Percentiles rank a stretch among this genome's conserved stretches.
Evolutionary conservation across 306 rosid species (phyloP).

Genomic region (Hippophae gyantsensis): DNA sequence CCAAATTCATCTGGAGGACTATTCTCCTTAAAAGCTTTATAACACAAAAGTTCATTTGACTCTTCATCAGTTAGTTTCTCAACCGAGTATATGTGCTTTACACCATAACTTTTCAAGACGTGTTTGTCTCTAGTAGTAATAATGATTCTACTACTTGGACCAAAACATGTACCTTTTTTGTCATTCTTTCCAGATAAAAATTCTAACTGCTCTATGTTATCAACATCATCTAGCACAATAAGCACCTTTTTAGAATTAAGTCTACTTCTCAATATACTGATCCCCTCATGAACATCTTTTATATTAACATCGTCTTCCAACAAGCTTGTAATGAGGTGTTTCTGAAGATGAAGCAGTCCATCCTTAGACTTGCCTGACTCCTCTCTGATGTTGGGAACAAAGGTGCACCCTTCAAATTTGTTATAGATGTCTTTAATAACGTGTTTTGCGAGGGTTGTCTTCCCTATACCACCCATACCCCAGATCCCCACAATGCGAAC

Average conservation of each 20-base stretch:
- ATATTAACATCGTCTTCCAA: not conserved
- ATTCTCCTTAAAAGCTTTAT: too few species aligned
- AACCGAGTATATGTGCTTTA: too few species aligned
- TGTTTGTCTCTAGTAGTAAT: too few species aligned
- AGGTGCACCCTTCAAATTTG: slow-evolving; percentile 4
- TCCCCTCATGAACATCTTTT: not conserved
- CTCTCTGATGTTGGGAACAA: slow-evolving; percentile 10
- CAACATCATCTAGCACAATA: slow-evolving; percentile 17
- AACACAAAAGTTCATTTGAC: too few species aligned
- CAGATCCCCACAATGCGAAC: slow-evolving; percentile 9
- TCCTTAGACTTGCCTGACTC: not conserved
- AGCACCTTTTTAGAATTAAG: slow-evolving; percentile 3
- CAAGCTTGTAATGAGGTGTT: not conserved
- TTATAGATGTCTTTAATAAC: not conserved
- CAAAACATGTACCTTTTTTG: not conserved
- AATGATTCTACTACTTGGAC: slow-evolving; percentile 7
- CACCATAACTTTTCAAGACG: too few species aligned
- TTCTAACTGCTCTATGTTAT: slow-evolving; percentile 1
- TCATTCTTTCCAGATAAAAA: not conserved
- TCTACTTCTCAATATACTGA: slow-evolving; percentile 1
- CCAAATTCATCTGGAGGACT: too few species aligned
- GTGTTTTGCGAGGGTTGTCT: not conserved
- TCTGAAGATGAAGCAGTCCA: slow-evolving; percentile 3
- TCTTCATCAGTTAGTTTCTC: too few species aligned
- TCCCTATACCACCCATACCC: slow-evolving; percentile 14